Percentiles rank a stretch among this genome's conserved stretches.
These are phyloP conservation scores for Brassica hybrid DNA, from an alignment of 441 rosid genomes.

Conservation along the genomic window DNA sequence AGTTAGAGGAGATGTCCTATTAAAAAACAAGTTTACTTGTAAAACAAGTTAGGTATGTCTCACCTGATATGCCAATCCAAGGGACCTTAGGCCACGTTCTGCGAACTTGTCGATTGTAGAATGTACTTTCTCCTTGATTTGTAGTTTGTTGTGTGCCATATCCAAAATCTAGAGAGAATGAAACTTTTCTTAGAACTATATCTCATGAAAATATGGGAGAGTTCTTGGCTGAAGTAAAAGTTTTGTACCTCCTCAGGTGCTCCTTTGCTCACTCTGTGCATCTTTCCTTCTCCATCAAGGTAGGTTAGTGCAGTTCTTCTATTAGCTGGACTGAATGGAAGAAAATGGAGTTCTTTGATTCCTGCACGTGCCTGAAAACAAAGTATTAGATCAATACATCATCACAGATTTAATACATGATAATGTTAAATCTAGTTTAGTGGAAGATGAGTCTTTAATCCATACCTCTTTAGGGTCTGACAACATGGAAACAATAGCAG, in stretches of 20 bases:
- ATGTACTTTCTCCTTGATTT: constrained; percentile 51
- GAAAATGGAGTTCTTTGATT: constrained; percentile 46
- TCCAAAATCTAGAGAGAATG: constrained; percentile 50
- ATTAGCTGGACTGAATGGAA: no score
- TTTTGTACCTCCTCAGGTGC: constrained; percentile 38
- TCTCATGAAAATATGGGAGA: no score
- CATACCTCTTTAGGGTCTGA: constrained; percentile 54
- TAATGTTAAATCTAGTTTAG: background rate
- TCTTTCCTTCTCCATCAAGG: constrained; percentile 45
- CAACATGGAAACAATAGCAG: constrained; percentile 56
- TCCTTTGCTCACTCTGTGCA: constrained; percentile 50
- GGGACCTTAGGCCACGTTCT: constrained; percentile 61
- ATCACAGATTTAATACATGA: background rate
- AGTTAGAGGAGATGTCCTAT: no score
- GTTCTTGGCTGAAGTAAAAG: background rate
- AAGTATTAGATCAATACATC: constrained; percentile 22
- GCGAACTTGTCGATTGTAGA: constrained; percentile 52
- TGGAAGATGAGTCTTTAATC: constrained; percentile 5
- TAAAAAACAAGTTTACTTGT: background rate
- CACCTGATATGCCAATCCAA: constrained; percentile 55
- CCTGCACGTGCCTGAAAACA: constrained; percentile 47
- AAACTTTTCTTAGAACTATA: no score
- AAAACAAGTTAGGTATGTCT: constrained; percentile 7
- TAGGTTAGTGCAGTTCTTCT: no score
- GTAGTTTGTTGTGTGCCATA: constrained; percentile 50